A percentile compares a stretch with the other conserved stretches of the same genome.
Evolutionary conservation across 371 early-diverging fungal genomes (phyloP).

Genomic region (Fennellomyces sp.): DNA sequence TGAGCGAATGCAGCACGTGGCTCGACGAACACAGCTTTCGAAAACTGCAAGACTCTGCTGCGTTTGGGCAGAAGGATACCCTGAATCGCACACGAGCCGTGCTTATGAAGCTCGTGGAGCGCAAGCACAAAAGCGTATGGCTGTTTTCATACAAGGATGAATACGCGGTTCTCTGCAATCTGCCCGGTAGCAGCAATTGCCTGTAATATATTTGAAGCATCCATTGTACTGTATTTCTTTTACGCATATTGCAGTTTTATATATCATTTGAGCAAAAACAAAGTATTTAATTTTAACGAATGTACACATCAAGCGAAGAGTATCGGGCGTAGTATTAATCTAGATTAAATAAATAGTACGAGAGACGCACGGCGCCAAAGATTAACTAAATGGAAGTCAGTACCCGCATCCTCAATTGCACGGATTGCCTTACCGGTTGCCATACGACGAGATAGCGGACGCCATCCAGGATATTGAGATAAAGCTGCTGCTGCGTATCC

Average conservation of each 20-base stretch:
- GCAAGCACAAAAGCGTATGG: slow-evolving; percentile 70
- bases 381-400: slow-evolving; percentile 14
- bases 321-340: slow-evolving; percentile 2
- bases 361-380: slow-evolving; percentile 47
- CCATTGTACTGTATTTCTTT: not conserved
- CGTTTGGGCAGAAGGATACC: slow-evolving; percentile 38
- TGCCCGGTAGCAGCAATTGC: slow-evolving; percentile 1
- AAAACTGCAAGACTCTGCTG: slow-evolving; percentile 35
- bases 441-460: slow-evolving; percentile 83
- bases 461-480: slow-evolving; percentile 81
- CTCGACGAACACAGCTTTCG: slow-evolving; percentile 66
- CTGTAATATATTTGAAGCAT: not conserved
- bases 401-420: too few relatives aligned
- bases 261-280: not conserved
- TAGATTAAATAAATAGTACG: slow-evolving; percentile 49
- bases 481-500: slow-evolving; percentile 76
- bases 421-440: slow-evolving; percentile 65
- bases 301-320: not conserved
- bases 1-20: slow-evolving; percentile 63
- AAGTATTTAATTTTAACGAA: not conserved
- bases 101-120: slow-evolving; percentile 60
- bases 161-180: slow-evolving; percentile 50
- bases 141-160: slow-evolving; percentile 76
- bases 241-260: not conserved
- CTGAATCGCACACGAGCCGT: slow-evolving; percentile 59